A percentile compares a stretch with the other conserved stretches of the same genome.
Evolutionary conservation across 305 asterid genomes (phyloP).

Genomic region (Vinca major): DNA sequence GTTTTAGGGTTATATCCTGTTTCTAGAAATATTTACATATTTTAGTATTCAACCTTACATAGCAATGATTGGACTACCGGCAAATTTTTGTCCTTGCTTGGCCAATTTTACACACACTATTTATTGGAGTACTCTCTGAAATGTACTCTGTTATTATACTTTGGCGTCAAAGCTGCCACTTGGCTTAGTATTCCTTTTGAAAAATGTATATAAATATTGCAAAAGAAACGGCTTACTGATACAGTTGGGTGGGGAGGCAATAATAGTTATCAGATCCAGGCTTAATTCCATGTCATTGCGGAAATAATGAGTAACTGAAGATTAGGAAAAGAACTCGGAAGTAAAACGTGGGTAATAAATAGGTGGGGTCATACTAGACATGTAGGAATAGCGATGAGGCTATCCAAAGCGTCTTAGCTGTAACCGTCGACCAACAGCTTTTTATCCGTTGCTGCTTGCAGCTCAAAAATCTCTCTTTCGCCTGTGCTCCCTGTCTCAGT

Average conservation of each 20-base stretch:
- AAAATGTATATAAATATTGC: background rate
- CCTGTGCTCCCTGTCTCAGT: too few relatives aligned
- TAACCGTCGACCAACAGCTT: too few relatives aligned
- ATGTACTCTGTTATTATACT: background rate
- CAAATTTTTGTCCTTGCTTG: background rate
- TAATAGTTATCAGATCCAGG: background rate
- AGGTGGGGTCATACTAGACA: background rate
- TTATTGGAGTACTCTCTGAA: background rate
- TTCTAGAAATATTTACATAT: too few relatives aligned
- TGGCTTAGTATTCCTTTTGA: background rate
- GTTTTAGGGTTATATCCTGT: background rate
- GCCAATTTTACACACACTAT: background rate
- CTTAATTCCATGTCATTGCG: background rate
- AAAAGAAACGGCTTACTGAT: background rate
- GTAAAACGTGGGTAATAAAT: background rate
- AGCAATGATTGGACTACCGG: background rate
- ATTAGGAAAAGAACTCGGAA: background rate
- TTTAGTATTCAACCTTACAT: background rate
- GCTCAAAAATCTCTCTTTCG: too few relatives aligned
- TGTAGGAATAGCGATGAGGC: background rate
- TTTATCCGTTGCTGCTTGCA: too few relatives aligned
- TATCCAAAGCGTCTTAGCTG: too few relatives aligned
- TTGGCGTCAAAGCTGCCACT: background rate
- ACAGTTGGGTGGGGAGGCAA: background rate
- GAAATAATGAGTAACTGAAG: background rate